Conservation (phyloP, 2,329 filamentous ascomycete genomes). For the Paecilomyces dactylethromorphus region DNA sequence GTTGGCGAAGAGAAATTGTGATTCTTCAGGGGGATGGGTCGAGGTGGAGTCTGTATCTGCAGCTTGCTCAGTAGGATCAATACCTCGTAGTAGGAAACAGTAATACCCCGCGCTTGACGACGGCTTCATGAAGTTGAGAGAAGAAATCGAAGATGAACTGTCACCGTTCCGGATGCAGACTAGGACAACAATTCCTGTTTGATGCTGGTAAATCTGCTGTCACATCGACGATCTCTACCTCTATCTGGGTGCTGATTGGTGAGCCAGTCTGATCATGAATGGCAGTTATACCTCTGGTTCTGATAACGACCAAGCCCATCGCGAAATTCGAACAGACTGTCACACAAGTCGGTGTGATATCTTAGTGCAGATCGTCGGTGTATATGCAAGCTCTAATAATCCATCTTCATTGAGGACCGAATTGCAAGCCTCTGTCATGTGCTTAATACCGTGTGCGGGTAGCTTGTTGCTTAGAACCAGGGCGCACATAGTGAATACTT, state of each 20-base stretch:
- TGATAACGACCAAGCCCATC: not conserved
- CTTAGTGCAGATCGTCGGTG: no score
- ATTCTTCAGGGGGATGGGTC: not conserved
- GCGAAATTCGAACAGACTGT: not conserved
- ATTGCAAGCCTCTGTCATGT: no score
- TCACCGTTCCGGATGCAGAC: not conserved
- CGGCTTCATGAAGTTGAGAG: not conserved
- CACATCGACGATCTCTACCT: not conserved
- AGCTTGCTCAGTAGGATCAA: not conserved
- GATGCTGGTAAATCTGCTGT: not conserved
- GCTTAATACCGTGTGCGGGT: no score
- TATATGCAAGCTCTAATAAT: no score
- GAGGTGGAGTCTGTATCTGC: not conserved
- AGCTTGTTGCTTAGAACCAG: no score
- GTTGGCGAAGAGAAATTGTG: not conserved
- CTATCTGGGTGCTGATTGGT: not conserved
- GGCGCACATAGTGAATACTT: no score
- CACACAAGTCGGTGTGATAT: no score
- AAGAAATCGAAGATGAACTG: not conserved
- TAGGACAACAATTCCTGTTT: not conserved
- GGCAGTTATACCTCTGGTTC: not conserved
- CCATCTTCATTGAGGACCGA: no score
- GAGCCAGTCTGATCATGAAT: not conserved
- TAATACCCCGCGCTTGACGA: not conserved
- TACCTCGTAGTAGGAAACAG: not conserved